phyloP scores from a whole-genome alignment of 129 eudicot genomes.

The Centella asiatica region DNA sequence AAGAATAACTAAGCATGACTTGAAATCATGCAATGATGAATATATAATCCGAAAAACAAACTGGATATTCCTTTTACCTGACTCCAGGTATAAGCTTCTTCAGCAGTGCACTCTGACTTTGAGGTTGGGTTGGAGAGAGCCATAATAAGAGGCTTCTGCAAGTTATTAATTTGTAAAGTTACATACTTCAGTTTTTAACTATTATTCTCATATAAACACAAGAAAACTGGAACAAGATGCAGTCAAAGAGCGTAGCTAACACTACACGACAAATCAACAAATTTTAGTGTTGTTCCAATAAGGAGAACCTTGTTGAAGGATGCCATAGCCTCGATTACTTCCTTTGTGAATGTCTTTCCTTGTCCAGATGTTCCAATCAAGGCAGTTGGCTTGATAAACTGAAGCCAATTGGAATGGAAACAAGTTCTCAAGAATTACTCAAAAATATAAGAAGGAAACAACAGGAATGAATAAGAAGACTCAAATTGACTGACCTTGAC shows the following conservation, averaged over 20 bases:
- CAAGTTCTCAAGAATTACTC: background rate
- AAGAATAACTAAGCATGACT: background rate
- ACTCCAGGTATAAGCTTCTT: conserved; percentile 94
- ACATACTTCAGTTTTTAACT: background rate
- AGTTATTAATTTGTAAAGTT: conserved; percentile 6
- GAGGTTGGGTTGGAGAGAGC: conserved; percentile 93
- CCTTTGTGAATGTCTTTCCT: conserved; percentile 69
- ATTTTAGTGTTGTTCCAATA: too few species aligned
- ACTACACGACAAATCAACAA: too few species aligned
- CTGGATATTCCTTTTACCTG: conserved; percentile 33
- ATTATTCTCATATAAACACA: background rate
- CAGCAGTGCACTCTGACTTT: conserved; percentile 93
- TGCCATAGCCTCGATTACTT: conserved; percentile 74
- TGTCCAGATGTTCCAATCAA: conserved; percentile 87
- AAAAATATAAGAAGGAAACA: background rate
- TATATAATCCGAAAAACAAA: background rate
- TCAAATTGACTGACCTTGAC: conserved; percentile 59
- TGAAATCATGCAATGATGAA: background rate
- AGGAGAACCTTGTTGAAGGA: conserved; percentile 53
- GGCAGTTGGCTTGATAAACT: conserved; percentile 80
- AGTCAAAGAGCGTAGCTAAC: too few species aligned
- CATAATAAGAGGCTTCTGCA: conserved; percentile 86
- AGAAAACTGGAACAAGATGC: background rate
- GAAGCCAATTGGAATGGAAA: conserved; percentile 9
- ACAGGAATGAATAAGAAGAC: background rate